Evolutionary conservation across 2,329 filamentous ascomycete species (phyloP), one percentile per base, ranked within the genome.

Genomic region (Arthroderma uncinatum): DNA sequence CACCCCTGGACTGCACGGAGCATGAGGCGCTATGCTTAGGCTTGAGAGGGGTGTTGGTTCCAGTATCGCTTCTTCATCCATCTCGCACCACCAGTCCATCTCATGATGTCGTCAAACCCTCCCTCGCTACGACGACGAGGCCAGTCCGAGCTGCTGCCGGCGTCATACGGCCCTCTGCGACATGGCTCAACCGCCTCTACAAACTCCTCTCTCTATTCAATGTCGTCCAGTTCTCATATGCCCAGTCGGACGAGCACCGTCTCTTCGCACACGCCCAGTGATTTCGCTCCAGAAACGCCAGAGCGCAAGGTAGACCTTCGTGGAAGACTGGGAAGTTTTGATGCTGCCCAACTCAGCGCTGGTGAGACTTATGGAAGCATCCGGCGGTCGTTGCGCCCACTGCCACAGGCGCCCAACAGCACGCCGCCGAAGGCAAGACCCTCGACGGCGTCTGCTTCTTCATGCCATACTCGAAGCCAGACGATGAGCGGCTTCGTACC

Each of bases 371-470:
- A 89, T 67, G 82, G 81, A 63, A 85, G 79, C 63, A 80, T 86
- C 59, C 85, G 89, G 55, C 86, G 87, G 66, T 90, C 88, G 21
- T 76, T 95, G 59, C 83, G 89, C 53, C 87, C 87, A 23, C 77
- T 90, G 5, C 82, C 85, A 2, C 86, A 87, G 67, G 76, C 81
- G 0, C 85, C 86, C 2, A 80, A 76, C 56, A 62, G 74, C 12
- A 70, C 74, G 47, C 69, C 78, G 28, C 69, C 76, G 9, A 59
- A 62, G 21, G 57, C 61, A 16, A 71, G 69, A 62, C 63, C 66
- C 59, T 50, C 44, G 2, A 50, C 44, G 8, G 16, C 58, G 37
- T 63, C 64, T 33, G 16, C 58, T 39, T 63, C 64, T 33, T 68
- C 66, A 62, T 73, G 70, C 39, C 75, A 78, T 62, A 63, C 73